A percentile compares a stretch with the other conserved stretches of the same genome.
These are phyloP conservation scores for Bremia lactucae DNA, from an alignment of 352 stramenopile genomes.

Conservation along the genomic window DNA sequence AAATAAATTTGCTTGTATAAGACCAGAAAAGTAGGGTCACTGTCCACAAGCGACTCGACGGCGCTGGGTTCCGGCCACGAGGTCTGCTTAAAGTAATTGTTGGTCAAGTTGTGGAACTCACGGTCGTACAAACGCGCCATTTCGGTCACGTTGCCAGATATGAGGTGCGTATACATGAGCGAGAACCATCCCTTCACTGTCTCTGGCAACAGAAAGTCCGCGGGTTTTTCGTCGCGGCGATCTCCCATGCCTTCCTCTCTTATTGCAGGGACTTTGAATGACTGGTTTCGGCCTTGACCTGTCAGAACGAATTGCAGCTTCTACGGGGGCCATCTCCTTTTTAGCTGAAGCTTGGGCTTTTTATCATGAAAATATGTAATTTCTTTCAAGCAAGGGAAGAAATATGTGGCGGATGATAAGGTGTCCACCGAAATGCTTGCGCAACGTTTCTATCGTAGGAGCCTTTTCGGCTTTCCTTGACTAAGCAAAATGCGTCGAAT, in stretches of 20 bases:
- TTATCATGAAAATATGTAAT: too few relatives aligned
- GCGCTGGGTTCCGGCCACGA: slow-evolving; percentile 89
- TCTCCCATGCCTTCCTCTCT: slow-evolving; percentile 28
- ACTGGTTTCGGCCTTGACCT: slow-evolving; percentile 35
- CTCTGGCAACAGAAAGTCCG: slow-evolving; percentile 81
- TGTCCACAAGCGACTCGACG: slow-evolving; percentile 72
- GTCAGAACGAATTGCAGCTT: slow-evolving; percentile 8
- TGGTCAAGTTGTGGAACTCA: slow-evolving; percentile 81
- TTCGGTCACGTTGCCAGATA: slow-evolving; percentile 68
- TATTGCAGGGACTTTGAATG: slow-evolving; percentile 22
- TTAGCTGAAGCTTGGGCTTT: too few relatives aligned
- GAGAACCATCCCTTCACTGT: slow-evolving; percentile 85
- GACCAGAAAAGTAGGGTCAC: slow-evolving; percentile 87
- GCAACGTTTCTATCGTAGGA: too few relatives aligned
- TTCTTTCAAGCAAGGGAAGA: too few relatives aligned
- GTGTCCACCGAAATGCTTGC: too few relatives aligned
- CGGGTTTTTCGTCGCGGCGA: slow-evolving; percentile 74
- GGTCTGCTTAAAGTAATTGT: slow-evolving; percentile 92
- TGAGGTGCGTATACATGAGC: slow-evolving; percentile 79
- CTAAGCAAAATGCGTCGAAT: too few relatives aligned
- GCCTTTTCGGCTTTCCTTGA: too few relatives aligned
- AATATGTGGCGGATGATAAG: too few relatives aligned
- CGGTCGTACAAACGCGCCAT: slow-evolving; percentile 83
- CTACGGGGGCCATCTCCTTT: slow-evolving; percentile 19
- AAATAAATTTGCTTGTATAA: slow-evolving; percentile 96